These are phyloP conservation scores for Amanita phalloides DNA, from an alignment of 768 basidiomycete species.

Conservation along the genomic window DNA sequence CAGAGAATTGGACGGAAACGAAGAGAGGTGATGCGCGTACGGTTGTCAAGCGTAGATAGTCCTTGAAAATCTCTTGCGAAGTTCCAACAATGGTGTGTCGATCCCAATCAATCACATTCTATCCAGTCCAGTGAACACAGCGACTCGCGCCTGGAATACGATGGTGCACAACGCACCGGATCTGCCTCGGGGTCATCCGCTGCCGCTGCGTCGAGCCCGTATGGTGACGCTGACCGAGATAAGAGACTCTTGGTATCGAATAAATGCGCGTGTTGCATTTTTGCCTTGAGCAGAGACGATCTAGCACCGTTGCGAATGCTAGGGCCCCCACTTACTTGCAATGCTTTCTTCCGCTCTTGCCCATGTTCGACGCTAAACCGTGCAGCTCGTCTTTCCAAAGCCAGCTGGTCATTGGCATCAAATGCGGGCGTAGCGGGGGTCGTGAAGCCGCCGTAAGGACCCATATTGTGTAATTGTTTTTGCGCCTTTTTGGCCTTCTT, in stretches of 20 bases:
- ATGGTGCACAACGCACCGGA: slow-evolving; percentile 37
- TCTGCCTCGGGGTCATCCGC: slow-evolving; percentile 64
- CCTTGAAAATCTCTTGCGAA: slow-evolving; percentile 84
- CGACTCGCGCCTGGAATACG: not conserved
- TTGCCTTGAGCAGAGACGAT: slow-evolving; percentile 31
- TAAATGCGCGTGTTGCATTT: slow-evolving; percentile 42
- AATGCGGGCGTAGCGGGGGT: slow-evolving; percentile 20
- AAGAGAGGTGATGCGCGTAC: slow-evolving; percentile 28
- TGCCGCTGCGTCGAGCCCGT: slow-evolving; percentile 13
- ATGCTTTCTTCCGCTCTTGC: slow-evolving; percentile 55
- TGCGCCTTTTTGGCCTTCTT: slow-evolving; percentile 60
- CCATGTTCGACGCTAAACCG: slow-evolving; percentile 90
- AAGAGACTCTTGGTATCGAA: slow-evolving; percentile 26
- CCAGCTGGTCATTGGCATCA: slow-evolving; percentile 56
- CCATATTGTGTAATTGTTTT: slow-evolving; percentile 20
- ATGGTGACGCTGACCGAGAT: slow-evolving; percentile 41
- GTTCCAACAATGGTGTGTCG: slow-evolving; percentile 91
- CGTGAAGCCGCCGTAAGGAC: not conserved
- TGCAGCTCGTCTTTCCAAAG: slow-evolving; percentile 68
- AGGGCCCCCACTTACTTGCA: slow-evolving; percentile 15
- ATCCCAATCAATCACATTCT: slow-evolving; percentile 99
- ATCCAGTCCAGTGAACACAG: slow-evolving; percentile 3
- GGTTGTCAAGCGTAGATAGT: slow-evolving; percentile 88
- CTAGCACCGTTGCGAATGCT: slow-evolving; percentile 20
- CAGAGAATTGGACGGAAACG: slow-evolving; percentile 1